Conservation (phyloP, 768 basidiomycete genomes). For the Sporobolomyces pararoseus region DNA sequence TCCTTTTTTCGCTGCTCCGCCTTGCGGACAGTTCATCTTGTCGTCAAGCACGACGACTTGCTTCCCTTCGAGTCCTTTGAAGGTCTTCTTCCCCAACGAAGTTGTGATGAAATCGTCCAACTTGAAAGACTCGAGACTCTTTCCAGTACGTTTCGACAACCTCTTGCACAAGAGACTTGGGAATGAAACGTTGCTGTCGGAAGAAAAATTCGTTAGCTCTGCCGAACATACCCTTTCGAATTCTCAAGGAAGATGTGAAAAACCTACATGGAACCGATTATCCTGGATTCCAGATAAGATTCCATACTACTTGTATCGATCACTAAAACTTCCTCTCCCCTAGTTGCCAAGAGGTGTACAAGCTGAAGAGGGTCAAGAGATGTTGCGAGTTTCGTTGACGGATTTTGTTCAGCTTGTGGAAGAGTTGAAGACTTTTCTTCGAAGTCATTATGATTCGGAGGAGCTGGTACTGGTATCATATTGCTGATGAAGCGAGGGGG, state of each 20-base stretch:
- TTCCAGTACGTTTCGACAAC: conserved; percentile 22
- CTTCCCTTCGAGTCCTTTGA: background rate
- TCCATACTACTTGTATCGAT: conserved; percentile 11
- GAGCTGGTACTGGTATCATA: too few relatives aligned
- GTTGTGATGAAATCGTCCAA: conserved; percentile 38
- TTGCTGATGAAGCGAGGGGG: too few relatives aligned
- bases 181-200: conserved; percentile 34
- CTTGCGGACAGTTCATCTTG: background rate
- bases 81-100: conserved; percentile 22
- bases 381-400: too few relatives aligned
- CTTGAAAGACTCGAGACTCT: conserved; percentile 23
- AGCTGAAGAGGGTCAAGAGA: too few relatives aligned
- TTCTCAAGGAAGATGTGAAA: background rate
- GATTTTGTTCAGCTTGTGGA: too few relatives aligned
- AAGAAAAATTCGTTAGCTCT: too few relatives aligned
- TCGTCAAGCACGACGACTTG: conserved; percentile 14
- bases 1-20: too few relatives aligned
- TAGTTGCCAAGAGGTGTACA: background rate
- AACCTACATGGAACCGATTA: conserved; percentile 6
- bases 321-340: background rate
- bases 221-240: background rate
- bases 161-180: conserved; percentile 41
- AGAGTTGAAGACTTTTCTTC: too few relatives aligned
- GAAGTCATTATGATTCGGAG: too few relatives aligned
- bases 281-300: conserved; percentile 1